Evolutionary conservation across 2,329 filamentous ascomycete genomes (phyloP), one percentile per base, ranked within the genome.

Genomic region (Conoideocrella luteorostrata): DNA sequence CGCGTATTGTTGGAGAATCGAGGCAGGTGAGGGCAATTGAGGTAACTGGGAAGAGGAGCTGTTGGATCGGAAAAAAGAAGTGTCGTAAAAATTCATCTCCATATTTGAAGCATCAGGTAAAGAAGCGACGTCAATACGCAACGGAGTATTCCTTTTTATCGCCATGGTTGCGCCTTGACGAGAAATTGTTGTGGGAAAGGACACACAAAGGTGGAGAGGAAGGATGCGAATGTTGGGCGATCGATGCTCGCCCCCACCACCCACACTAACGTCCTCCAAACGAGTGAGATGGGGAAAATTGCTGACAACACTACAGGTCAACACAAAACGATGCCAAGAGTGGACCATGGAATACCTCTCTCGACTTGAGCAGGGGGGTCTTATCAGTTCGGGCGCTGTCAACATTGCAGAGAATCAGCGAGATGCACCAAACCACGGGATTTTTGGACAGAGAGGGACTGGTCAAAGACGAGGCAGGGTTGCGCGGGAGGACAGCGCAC

Each of bases 81-180:
- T 40, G 11, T 40, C 38, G 38, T 26, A 20, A 26, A 40, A 40
- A 30, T 40, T 26, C 18, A 40, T 40, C 15, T 30, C 38, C 20
- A 17, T 9, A 7, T 40, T 6, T 21, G 38, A 12, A 3, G 30
- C 30, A 11, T 40, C 24, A 40, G 38, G 38, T 26, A 32, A 32
- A 13, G 38, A 30, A 28, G 38, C 26, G 38, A 40, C 30, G 4
- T 40, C 24, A 26, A 40, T 26, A 9, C 24, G 26, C 17, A 30
- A 20, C 15, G 13, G n/a, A 40, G 20, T 17, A 28, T 18, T 28
- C 12, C 17, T 26, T 40, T 40, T 18, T 17, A 17, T 28, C 22
- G 26, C 24, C 38, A 40, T 40, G 15, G 26, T 13, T 32, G 26
- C 13, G 13, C 24, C 18, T 40, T 40, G 22, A 28, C 20, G 5